Conservation (phyloP, 1,284 basidiomycete genomes). For the Sporisorium graminicola region DNA sequence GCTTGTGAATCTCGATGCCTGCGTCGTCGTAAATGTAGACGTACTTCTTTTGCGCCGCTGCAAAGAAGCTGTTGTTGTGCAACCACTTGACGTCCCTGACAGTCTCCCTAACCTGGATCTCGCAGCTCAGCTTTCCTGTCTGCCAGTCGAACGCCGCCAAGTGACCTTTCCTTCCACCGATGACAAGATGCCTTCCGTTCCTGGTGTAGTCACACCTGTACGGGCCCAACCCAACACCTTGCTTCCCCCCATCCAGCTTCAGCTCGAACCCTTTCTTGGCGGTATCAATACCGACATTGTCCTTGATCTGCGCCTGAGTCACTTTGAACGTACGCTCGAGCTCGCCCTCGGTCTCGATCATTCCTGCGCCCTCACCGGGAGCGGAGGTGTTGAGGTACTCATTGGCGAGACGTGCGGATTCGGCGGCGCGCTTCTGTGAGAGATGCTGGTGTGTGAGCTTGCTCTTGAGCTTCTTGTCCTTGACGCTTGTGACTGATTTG, state of each 20-base stretch:
- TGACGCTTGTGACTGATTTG: constrained; percentile 55
- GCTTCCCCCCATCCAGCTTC: constrained; percentile 78
- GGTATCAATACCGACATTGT: constrained; percentile 79
- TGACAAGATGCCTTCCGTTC: constrained; percentile 81
- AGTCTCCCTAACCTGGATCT: constrained; percentile 90
- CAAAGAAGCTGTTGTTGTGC: constrained; percentile 91
- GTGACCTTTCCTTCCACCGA: constrained; percentile 80
- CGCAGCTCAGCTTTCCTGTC: constrained; percentile 85
- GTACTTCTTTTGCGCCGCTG: constrained; percentile 96
- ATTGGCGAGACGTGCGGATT: constrained; percentile 63
- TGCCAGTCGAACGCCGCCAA: constrained; percentile 97
- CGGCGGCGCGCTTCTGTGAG: constrained; percentile 58
- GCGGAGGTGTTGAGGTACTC: constrained; percentile 62
- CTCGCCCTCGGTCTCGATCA: constrained; percentile 79
- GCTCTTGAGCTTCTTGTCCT: constrained; percentile 68
- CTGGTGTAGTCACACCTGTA: constrained; percentile 85
- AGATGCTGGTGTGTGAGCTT: constrained; percentile 62
- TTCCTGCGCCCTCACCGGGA: constrained; percentile 74
- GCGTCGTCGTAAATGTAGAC: constrained; percentile 93
- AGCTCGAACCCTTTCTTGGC: constrained; percentile 83
- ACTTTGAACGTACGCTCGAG: constrained; percentile 92
- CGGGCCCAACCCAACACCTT: constrained; percentile 74
- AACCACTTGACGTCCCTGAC: constrained; percentile 91
- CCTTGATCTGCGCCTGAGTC: constrained; percentile 82
- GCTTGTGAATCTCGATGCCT: constrained; percentile 89